These are phyloP conservation scores for Aspergillus homomorphus DNA, from an alignment of 495 filamentous ascomycete species.

Conservation along the genomic window DNA sequence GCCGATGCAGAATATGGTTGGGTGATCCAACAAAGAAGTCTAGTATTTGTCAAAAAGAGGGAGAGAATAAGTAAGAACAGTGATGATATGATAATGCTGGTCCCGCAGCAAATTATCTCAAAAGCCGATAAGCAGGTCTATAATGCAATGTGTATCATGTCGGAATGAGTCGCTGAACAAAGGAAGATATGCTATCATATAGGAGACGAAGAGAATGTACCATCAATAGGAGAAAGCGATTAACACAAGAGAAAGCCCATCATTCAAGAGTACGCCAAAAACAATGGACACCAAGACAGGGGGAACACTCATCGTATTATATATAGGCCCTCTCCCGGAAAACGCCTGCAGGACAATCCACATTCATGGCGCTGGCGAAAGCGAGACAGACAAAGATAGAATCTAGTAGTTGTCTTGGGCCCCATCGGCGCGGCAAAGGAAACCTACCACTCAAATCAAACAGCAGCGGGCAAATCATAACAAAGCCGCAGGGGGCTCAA, in stretches of 20 bases:
- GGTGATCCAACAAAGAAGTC: not conserved
- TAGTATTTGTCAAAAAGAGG: conserved; percentile 4
- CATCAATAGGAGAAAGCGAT: too few relatives aligned
- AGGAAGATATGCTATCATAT: too few relatives aligned
- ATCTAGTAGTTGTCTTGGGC: too few relatives aligned
- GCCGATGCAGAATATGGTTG: not conserved
- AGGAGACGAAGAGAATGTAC: too few relatives aligned
- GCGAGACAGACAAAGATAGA: not conserved
- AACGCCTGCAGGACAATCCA: not conserved
- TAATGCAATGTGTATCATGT: conserved; percentile 1
- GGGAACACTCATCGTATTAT: not conserved
- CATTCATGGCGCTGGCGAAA: not conserved
- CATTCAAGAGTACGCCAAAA: not conserved
- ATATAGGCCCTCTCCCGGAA: not conserved
- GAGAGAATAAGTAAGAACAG: conserved; percentile 4
- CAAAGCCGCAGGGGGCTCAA: not conserved
- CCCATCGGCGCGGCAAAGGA: not conserved
- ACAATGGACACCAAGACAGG: not conserved
- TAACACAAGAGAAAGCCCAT: too few relatives aligned
- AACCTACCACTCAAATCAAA: not conserved
- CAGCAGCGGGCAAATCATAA: not conserved
- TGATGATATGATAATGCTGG: conserved; percentile 4
- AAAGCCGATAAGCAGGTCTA: not conserved
- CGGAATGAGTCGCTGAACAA: not conserved
- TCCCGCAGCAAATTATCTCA: conserved; percentile 15